Percentiles rank a stretch among this genome's conserved stretches.
Evolutionary conservation across 805 yeast genomes (phyloP).

Genomic region (Tetrapisispora iriomotensis): DNA sequence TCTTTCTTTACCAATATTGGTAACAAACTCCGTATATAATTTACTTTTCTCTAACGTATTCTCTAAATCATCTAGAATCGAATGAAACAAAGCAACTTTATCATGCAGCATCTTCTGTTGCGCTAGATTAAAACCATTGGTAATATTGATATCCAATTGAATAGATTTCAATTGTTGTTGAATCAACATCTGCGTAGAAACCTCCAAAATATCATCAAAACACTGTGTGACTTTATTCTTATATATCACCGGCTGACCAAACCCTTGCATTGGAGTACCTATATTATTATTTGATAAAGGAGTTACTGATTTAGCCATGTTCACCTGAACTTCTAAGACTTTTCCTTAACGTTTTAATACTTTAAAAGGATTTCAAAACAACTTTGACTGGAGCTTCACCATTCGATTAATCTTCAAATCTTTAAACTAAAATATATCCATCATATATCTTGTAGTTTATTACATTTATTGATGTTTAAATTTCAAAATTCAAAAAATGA

Average conservation of each 20-base stretch:
- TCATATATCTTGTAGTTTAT: no score
- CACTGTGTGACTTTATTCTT: constrained; percentile 25
- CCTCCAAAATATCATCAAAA: constrained; percentile 26
- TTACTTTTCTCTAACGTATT: constrained; percentile 20
- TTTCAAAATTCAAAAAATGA: not conserved
- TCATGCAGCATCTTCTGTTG: constrained; percentile 23
- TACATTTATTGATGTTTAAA: no score
- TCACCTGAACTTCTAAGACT: no score
- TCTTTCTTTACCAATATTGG: constrained; percentile 23
- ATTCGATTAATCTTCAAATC: no score
- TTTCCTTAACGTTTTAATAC: no score
- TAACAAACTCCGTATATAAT: constrained; percentile 21
- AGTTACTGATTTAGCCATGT: not conserved
- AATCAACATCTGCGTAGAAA: constrained; percentile 28
- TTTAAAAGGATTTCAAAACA: no score
- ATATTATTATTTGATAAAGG: not conserved
- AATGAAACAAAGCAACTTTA: constrained; percentile 21
- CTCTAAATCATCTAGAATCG: constrained; percentile 26
- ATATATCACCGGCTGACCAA: not conserved
- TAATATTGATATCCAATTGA: constrained; percentile 20
- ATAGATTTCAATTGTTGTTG: constrained; percentile 29
- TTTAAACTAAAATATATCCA: no score
- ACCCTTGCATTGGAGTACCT: not conserved
- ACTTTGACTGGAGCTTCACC: no score
- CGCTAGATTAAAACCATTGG: constrained; percentile 18